Evolutionary conservation across 176 grass and related monocot species (phyloP), one percentile per base, ranked within the genome.

Genomic region (Eragrostis nindensis): DNA sequence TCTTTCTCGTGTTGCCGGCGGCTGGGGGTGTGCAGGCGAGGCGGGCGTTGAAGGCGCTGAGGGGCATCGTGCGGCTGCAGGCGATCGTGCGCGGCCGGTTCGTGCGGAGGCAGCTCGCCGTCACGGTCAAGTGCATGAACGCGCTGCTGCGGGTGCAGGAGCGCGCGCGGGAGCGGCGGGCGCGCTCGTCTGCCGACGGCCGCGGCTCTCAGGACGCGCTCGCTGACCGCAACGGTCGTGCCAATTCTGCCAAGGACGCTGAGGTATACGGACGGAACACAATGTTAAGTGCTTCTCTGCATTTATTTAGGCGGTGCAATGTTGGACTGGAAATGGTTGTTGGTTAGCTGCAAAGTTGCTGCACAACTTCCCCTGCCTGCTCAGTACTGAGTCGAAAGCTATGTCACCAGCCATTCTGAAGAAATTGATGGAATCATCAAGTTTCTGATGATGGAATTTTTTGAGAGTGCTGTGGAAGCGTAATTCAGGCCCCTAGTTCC

Each of bases 11-110:
- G n/a, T n/a, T n/a, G n/a, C n/a, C n/a, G n/a, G n/a, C n/a, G n/a
- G n/a, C n/a, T n/a, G n/a, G n/a, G n/a, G n/a, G n/a, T n/a, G 89
- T 63, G 46, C 77, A 98, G 95, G 92, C 95, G 70, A 87, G 90
- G 88, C 84, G 92, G 81, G 95, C 95, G 66, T 65, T 98, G 67
- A 87, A 89, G 80, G 92, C 95, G 76, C 76, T 98, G 62, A 80
- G 84, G 80, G 92, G 92, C 13, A 89, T 98, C 77, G 92, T 98
- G 73, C 89, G 95, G 91, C 86, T 98, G 71, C 92, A 98, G 83
- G 95, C 95, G 24, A 84, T 98, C 66, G 84, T 98, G 59, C 86
- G 95, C 24, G 92, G 92, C 29, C 87, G 89, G 5, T 72, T 76
- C 22, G 95, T 98, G 75, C 87, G 92, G 59, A 79, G 88, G 81